These are phyloP conservation scores for Polyporus tsugae DNA, from an alignment of 1,284 basidiomycete species.

Conservation along the genomic window DNA sequence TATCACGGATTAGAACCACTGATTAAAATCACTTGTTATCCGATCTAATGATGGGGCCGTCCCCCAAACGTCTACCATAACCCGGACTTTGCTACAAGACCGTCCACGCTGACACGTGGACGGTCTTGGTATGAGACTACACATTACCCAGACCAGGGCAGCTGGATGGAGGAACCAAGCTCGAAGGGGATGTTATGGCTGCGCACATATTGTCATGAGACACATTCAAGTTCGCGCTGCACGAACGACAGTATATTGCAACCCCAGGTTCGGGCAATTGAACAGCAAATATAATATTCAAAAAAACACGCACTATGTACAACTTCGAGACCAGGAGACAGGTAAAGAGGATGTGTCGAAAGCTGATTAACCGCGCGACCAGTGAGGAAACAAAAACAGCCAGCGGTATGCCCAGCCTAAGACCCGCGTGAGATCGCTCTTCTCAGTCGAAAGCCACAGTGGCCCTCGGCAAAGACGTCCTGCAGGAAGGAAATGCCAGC, in stretches of 20 bases:
- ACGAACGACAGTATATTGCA: background rate
- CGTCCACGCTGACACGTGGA: no score
- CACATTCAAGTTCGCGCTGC: background rate
- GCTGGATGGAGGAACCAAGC: background rate
- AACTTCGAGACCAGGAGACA: background rate
- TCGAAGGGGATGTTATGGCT: background rate
- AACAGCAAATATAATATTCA: background rate
- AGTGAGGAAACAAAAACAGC: slow-evolving; percentile 49
- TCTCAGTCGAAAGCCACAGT: slow-evolving; percentile 30
- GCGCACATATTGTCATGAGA: background rate
- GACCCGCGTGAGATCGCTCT: slow-evolving; percentile 48
- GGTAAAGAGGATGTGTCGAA: slow-evolving; percentile 55
- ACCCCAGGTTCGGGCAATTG: background rate
- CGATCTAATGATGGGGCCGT: no score
- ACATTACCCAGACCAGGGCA: no score
- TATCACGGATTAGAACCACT: no score
- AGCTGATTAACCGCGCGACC: slow-evolving; percentile 76
- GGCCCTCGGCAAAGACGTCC: slow-evolving; percentile 29
- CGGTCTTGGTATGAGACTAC: no score
- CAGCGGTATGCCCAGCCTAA: slow-evolving; percentile 77
- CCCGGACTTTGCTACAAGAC: no score
- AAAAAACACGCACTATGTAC: background rate
- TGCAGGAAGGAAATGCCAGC: slow-evolving; percentile 39
- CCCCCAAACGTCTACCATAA: no score
- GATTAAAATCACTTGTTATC: no score